Evolutionary conservation across 2,329 filamentous ascomycete genomes (phyloP).

Genomic region (Trichoderma semiorbis): DNA sequence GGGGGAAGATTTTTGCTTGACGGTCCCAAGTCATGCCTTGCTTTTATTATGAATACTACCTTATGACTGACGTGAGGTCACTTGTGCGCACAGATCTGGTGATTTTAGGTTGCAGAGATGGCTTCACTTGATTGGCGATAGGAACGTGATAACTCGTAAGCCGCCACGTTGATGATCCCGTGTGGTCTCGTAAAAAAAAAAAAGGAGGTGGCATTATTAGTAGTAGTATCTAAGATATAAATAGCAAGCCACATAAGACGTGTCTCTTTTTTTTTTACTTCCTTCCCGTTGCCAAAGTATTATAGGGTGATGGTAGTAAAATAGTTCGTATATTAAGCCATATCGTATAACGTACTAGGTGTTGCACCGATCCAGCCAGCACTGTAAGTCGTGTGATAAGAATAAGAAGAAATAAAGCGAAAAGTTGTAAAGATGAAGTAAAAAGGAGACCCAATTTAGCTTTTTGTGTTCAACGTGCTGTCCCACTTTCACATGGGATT

Average conservation of each 20-base stretch:
- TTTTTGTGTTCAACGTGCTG: background rate
- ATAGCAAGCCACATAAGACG: constrained; percentile 12
- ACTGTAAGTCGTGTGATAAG: constrained; percentile 9
- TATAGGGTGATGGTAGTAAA: background rate
- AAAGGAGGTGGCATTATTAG: constrained; percentile 10
- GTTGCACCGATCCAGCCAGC: constrained; percentile 18
- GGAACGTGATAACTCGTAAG: constrained; percentile 1
- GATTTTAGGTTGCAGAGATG: background rate
- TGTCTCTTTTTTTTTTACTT: background rate
- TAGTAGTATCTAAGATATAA: constrained; percentile 5
- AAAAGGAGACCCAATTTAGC: background rate
- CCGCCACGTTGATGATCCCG: constrained; percentile 14
- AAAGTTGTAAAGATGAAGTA: background rate
- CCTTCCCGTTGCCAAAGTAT: background rate
- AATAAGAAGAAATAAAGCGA: background rate
- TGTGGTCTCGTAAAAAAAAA: constrained; percentile 5
- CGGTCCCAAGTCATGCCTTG: background rate
- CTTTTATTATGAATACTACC: background rate
- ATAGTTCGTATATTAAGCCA: constrained; percentile 10
- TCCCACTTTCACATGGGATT: background rate
- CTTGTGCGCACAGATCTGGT: background rate
- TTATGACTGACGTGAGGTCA: background rate
- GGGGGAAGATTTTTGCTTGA: background rate
- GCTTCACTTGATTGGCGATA: constrained; percentile 4
- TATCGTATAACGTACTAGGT: constrained; percentile 14